These are phyloP conservation scores for Pythium brassicae DNA, from an alignment of 352 stramenopile genomes.

Conservation along the genomic window DNA sequence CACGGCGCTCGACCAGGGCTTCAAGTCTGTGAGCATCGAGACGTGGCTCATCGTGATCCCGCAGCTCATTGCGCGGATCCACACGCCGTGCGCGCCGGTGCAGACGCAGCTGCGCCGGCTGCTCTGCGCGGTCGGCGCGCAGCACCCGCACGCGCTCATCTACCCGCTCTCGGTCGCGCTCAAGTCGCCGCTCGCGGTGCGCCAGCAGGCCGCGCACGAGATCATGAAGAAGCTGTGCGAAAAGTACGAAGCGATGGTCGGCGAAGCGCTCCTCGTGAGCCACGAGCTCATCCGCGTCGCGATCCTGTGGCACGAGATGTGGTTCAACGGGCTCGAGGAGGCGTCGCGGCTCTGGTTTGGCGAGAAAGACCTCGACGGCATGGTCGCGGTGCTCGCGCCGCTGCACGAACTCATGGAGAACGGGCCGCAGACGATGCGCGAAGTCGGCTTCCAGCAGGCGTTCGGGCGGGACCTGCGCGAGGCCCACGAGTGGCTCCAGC, in stretches of 20 bases:
- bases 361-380: slow-evolving; percentile 95
- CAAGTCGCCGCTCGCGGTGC: slow-evolving; percentile 90
- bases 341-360: slow-evolving; percentile 96
- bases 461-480: slow-evolving; percentile 92
- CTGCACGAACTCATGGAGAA: slow-evolving; percentile 93
- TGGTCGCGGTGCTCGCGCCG: slow-evolving; percentile 92
- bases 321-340: slow-evolving; percentile 98
- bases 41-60: slow-evolving; percentile 98
- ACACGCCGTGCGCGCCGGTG: slow-evolving; percentile 60
- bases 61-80: slow-evolving; percentile 92
- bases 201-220: slow-evolving; percentile 90
- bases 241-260: slow-evolving; percentile 93
- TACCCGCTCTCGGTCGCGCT: slow-evolving; percentile 96
- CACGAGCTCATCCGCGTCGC: slow-evolving; percentile 98
- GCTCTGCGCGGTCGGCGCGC: slow-evolving; percentile 85
- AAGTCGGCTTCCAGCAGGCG: slow-evolving; percentile 80
- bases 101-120: slow-evolving; percentile 86
- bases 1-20: slow-evolving; percentile 63
- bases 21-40: slow-evolving; percentile 93
- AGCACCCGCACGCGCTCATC: slow-evolving; percentile 97
- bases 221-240: slow-evolving; percentile 94
- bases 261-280: slow-evolving; percentile 93
- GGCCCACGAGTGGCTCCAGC: slow-evolving; percentile 68
- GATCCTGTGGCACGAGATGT: slow-evolving; percentile 99
- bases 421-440: slow-evolving; percentile 70